Base-by-base conservation (phyloP, 192 early-diverging fungal species). In the Podila clonocystis region DNA sequence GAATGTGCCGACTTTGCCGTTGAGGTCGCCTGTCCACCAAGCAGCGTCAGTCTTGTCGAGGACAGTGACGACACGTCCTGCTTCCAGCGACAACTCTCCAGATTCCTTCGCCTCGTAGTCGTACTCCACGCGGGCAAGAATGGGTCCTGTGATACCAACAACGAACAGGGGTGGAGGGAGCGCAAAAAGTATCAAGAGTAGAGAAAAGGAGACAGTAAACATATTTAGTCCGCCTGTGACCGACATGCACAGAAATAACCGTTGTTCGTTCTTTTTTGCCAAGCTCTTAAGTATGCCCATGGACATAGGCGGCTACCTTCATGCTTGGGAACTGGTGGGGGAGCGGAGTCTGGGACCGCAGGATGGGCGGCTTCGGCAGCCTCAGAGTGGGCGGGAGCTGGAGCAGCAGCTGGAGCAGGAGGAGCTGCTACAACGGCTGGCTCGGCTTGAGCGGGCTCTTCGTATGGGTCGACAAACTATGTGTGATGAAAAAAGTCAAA, bases 21-120 rank as follows among this genome's bases (percentile, higher is more conserved):
- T 87, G 72, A 90, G 83, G 61, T 87, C 89, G 63, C 93, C 93
- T 72, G 88, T 84, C 82, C 85, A 90, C 89, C 91, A 94, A 64
- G 88, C 90, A 49, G 89, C 83, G 26, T 87, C 84, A 13, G 74
- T 79, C 45, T 89, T 88, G 55, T 88, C 88, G 36, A 93, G 74
- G 38, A 95, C 86, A 9, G 91, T 93, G 50, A 95, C 86, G 29
- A 95, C 86, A 55, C 91, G 91, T 33, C 88, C 89, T 26, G 63
- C 76, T 67, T 89, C 86, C 65, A 95, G 82, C 59, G 91, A 90
- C 28, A 95, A 76, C 74, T 95, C 91, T 33, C 89, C 91, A 9
- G 84, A 68, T 38, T 88, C 89, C 68, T 83, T 74, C 22, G 89
- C 89, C 57, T 90, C 91, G 70, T 93, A 95, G 85, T 95, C 93